Base-by-base conservation (phyloP, 2,329 filamentous ascomycete species). In the Aspergillus quadrilineatus region DNA sequence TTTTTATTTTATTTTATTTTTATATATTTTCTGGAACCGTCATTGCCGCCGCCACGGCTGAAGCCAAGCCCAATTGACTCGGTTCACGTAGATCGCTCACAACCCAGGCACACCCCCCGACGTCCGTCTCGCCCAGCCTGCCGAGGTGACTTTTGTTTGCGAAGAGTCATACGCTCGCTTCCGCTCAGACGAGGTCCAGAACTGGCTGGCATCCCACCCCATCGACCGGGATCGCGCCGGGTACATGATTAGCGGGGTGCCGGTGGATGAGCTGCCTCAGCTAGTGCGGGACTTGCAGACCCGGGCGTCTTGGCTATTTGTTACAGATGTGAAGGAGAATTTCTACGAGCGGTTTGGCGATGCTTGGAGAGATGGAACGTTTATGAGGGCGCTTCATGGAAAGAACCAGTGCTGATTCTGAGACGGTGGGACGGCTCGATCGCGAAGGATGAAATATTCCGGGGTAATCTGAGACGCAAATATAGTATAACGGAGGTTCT, bases 331-430 rank as follows among this genome's bases (percentile, higher is more conserved):
- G 2, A 44, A 28, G 17, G 59, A 58, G 6, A 53, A 60, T 29
- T 63, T 63, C n/a, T 63, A 63, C 26, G 60, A 63, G 60, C 49
- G 57, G 4, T 63, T 63, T 52, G 59, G 60, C 1, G 36, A 9
- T 4, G 58, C 59, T 44, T 63, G 60, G 60, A 48, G n/a, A 15
- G 44, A 22, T 22, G 22, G 22, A 4, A 22, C 22, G 22, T 22
- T 22, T 22, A 22, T 22, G 3, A 22, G 22, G 22, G 22, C 22
- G 22, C 22, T 22, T 22, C 22, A 22, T 22, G 22, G 22, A 22
- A 22, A 22, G 22, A 22, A 22, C 22, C 22, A 22, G 22, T 22
- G 22, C 22, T 22, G 22, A 22, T 22, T 22, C 22, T 22, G 22
- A 22, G 22, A 22, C 22, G 22, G 22, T 22, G 22, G 22, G 22